Evolutionary conservation across 192 early-diverging fungal genomes (phyloP).

Genomic region (Coemansia sp.): DNA sequence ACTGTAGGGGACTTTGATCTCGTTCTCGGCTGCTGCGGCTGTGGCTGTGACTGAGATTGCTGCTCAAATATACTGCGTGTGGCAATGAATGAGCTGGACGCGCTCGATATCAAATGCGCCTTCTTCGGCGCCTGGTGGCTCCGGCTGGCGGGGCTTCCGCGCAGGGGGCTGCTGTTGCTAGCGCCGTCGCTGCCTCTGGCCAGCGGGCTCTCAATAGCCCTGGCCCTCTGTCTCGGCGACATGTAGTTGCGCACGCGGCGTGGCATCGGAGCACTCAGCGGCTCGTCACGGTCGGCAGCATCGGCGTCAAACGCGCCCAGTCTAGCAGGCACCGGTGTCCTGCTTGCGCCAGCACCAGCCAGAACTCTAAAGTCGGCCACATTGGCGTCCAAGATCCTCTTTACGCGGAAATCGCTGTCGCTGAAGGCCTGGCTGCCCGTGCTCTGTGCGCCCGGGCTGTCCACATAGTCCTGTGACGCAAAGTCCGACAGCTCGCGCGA

Average conservation of each 20-base stretch:
- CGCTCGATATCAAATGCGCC: slow-evolving; percentile 2
- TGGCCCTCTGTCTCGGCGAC: slow-evolving; percentile 2
- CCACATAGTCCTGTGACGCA: not conserved
- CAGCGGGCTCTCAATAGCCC: not conserved
- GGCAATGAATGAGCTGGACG: slow-evolving; percentile 19
- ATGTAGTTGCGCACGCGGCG: not conserved
- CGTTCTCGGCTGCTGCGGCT: not conserved
- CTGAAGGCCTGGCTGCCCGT: slow-evolving; percentile 38
- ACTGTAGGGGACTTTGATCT: not conserved
- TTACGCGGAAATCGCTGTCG: slow-evolving; percentile 48
- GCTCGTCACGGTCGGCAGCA: not conserved
- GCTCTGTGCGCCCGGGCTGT: slow-evolving; percentile 39
- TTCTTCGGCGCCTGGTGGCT: not conserved
- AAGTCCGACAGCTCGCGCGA: slow-evolving; percentile 42
- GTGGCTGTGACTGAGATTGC: not conserved
- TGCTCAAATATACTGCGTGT: slow-evolving; percentile 17
- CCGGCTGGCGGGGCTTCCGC: not conserved
- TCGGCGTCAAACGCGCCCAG: not conserved
- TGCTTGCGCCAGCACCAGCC: not conserved
- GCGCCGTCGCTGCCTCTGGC: not conserved
- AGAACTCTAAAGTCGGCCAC: slow-evolving; percentile 9
- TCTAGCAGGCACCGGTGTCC: not conserved
- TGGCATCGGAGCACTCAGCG: not conserved
- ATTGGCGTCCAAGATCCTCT: slow-evolving; percentile 22
- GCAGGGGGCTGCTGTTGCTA: not conserved